Base-by-base conservation (phyloP, 1,284 basidiomycete species). In the Volvariella volvacea region DNA sequence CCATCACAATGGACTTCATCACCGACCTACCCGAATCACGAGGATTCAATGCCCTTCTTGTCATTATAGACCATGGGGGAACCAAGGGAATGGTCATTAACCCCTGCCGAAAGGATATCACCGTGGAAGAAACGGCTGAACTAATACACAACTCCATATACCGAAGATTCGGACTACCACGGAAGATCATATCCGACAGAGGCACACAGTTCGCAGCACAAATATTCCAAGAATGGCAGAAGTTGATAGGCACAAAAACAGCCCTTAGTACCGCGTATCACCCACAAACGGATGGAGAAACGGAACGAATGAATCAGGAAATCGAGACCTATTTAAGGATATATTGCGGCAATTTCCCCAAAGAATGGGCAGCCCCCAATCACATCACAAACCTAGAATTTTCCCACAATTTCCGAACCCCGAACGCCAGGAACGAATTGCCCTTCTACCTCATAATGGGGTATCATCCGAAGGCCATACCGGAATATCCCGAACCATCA, bases 51-150 rank as follows among this genome's bases (percentile, higher is more conserved):
- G 46, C 52, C n/a, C 50, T 67, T 6, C 45, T 67, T 10, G 56
- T 62, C 15, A 53, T 67, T 6, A 55, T 66, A 7, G 58, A 66
- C 50, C 55, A 55, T 12, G 43, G 55, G 10, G 55, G 71, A 20
- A 67, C 67, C 7, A 75, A 77, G 51, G 57, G 57, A 49, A 58
- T 60, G 1, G 51, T 64, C 31, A 64, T 73, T 41, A 59, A 67
- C 0, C 63, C 64, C 0, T 59, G 57, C 4, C 46, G 42, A 0
- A 63, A 55, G 15, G 39, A 32, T 3, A 45, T 62, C 0, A 51
- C 42, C 1, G 47, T 50, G 1, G 42, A 48, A 39, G 51, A 49
- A 22, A 52, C 47, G 2, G 57, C 57, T 0, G 6, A 44, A 15
- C 36, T 63, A 1, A 51, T 64, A 20, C 39, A 60, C 31, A 34